Evolutionary conservation across 1,284 basidiomycete genomes (phyloP), one percentile per base, ranked within the genome.

Genomic region (Cronartium quercuum): DNA sequence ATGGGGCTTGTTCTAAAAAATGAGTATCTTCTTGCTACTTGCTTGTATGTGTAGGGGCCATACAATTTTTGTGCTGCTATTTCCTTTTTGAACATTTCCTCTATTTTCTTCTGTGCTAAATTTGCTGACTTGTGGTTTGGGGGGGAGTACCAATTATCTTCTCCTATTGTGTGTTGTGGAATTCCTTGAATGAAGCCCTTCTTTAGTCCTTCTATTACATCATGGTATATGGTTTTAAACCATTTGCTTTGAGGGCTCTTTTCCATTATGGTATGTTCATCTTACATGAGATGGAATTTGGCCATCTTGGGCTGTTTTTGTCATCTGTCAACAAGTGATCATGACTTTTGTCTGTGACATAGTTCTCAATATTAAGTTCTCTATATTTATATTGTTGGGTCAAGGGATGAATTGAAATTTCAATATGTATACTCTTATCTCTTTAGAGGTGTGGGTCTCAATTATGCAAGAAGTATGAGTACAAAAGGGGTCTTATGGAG

Each of bases 1-100:
- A 62, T 18, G 7, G 65, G 65, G 42, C 65, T 44, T 29, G 65
- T 41, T 24, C 64, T 29, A 21, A 66, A 66, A 24, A 66, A 66
- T 44, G 18, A 12, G n/a, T 29, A 44, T 42, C 3, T 13, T 9
- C 35, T 1, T 7, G 15, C 15, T 13, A 66, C 38, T n/a, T 66
- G 12, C 21, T 47, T 5, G 41, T 66, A 42, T 18, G 15, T 66
- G 34, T 44, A 66, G 4, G 64, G 64, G 2, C 64, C 38, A 42
- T 15, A 66, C 13, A 66, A 44, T 5, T 34, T 15, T 6, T 35
- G 24, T 34, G 37, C 10, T n/a, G 24, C 24, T 34, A n/a, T 6
- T 29, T 62, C 18, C 40, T 62, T 34, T 13, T 58, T 58, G 13
- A 21, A 58, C 55, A 21, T 58, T 6, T 13, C 13, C 21, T 57